Conservation (phyloP, 108 stramenopile genomes). For the Discostella pseudostelligera region DNA sequence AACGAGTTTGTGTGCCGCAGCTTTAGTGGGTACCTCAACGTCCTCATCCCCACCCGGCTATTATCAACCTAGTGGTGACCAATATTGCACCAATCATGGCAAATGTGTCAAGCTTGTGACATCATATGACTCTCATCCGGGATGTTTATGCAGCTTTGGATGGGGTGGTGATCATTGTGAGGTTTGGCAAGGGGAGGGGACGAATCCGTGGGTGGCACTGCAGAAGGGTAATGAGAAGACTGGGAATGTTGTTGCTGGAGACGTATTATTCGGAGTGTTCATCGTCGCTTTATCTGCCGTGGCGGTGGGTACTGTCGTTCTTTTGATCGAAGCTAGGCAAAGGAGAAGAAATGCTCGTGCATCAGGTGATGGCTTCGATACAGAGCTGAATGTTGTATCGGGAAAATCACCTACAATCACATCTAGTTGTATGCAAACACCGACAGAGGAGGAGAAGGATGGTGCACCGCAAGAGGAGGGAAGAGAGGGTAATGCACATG, state of each 20-base stretch:
- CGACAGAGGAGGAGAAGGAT: too few relatives aligned
- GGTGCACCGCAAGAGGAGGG: too few relatives aligned
- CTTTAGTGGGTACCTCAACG: conserved; percentile 1
- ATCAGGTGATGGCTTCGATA: too few relatives aligned
- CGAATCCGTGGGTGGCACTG: too few relatives aligned
- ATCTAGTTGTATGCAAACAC: too few relatives aligned
- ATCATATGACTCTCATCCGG: conserved; percentile 13
- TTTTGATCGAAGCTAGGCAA: not conserved
- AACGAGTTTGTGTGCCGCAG: conserved; percentile 16
- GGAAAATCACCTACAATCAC: too few relatives aligned
- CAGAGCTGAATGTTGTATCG: too few relatives aligned
- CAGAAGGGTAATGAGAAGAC: not conserved
- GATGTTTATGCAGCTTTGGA: conserved; percentile 12
- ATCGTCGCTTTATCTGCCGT: not conserved
- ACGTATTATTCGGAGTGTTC: conserved; percentile 4
- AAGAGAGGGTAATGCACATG: too few relatives aligned
- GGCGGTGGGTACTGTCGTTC: not conserved
- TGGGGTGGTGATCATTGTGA: conserved; percentile 21
- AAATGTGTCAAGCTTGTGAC: conserved; percentile 14
- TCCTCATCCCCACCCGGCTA: not conserved
- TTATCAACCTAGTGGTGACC: not conserved
- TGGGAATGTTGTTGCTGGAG: conserved; percentile 4
- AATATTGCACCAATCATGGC: conserved; percentile 27
- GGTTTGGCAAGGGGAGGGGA: not conserved
- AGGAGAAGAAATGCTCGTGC: not conserved